These are phyloP conservation scores for Cyclotella kingstonii DNA, from an alignment of 108 stramenopile genomes.

Conservation along the genomic window DNA sequence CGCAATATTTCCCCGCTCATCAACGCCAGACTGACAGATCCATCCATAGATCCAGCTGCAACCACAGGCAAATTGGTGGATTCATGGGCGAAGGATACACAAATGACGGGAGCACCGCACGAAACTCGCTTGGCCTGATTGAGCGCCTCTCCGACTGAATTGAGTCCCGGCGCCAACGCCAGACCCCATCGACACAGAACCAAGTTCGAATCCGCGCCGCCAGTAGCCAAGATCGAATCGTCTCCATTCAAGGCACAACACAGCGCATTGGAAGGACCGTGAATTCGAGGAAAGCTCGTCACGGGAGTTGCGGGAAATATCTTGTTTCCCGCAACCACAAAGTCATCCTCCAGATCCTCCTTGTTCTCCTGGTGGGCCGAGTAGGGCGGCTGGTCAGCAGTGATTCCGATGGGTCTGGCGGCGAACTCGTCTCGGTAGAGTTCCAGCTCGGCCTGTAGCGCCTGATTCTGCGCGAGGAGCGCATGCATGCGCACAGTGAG, in stretches of 20 bases:
- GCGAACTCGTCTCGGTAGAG: slow-evolving; percentile 60
- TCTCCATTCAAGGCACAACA: slow-evolving; percentile 66
- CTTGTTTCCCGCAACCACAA: slow-evolving; percentile 73
- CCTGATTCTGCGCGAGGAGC: slow-evolving; percentile 64
- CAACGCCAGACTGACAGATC: slow-evolving; percentile 51
- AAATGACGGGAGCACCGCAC: slow-evolving; percentile 76
- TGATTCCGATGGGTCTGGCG: too few relatives aligned
- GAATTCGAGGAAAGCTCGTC: slow-evolving; percentile 51
- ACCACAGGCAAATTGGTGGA: slow-evolving; percentile 37
- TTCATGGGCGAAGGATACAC: slow-evolving; percentile 57
- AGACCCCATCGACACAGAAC: slow-evolving; percentile 58
- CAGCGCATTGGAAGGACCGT: slow-evolving; percentile 58
- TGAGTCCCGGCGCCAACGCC: slow-evolving; percentile 48
- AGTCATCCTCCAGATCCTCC: slow-evolving; percentile 49
- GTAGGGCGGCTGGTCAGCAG: too few relatives aligned
- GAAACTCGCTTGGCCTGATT: slow-evolving; percentile 36
- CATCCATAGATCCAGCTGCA: slow-evolving; percentile 80
- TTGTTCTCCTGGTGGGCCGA: neutral
- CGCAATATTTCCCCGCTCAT: slow-evolving; percentile 8
- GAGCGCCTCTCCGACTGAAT: slow-evolving; percentile 40
- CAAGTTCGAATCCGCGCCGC: slow-evolving; percentile 70
- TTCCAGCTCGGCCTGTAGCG: slow-evolving; percentile 76
- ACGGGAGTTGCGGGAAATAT: slow-evolving; percentile 48
- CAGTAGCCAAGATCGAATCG: slow-evolving; percentile 71
- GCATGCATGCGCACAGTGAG: slow-evolving; percentile 50